Evolutionary conservation across 2,329 filamentous ascomycete species (phyloP), one percentile per base, ranked within the genome.

Genomic region (Aureobasidium sp.): DNA sequence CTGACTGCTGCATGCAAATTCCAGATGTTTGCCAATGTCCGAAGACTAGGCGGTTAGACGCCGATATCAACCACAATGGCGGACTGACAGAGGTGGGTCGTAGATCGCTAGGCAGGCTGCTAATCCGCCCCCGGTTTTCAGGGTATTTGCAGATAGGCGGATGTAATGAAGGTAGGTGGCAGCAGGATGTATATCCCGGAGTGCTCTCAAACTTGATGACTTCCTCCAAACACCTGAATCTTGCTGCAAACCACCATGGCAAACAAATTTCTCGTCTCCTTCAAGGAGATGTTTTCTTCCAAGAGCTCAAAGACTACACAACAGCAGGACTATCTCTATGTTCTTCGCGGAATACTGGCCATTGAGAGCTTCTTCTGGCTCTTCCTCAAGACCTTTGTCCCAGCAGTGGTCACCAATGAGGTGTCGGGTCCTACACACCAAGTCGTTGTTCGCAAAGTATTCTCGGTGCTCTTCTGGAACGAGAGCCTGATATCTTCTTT

Each of bases 381-480:
- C 39, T 80, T 78, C 67, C 75, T 81, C 42, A 70, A 74, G 52
- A 74, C 72, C 2, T 80, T 80, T 65, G 71, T 77, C n/a, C 78
- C 78, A 15, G 70, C 72, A 9, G 68, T 77, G 11, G 76, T 78
- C 5, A 73, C 72, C 3, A 67, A 68, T n/a, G 72, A 74, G 55
- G 65, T 69, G 11, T 56, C 70, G n/a, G 76, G 76, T 0, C 73
- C 75, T 2, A 58, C 67, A 14, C 77, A 77, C 62, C 75, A 79
- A 66, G 66, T 69, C 22, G 66, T 77, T 25, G 66, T 80, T 36
- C 75, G 78, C 53, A 77, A 79, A 62, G 72, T 75, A 1, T 70
- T 80, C 49, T 76, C 75, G 0, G 74, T 78, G 17, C 67, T 80
- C 7, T 74, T 79, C 63, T 79, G 76, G 75, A 79, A 80, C 65